These are phyloP conservation scores for Aureobasidium melanogenum DNA, from an alignment of 2,329 filamentous ascomycete species.

Conservation along the genomic window DNA sequence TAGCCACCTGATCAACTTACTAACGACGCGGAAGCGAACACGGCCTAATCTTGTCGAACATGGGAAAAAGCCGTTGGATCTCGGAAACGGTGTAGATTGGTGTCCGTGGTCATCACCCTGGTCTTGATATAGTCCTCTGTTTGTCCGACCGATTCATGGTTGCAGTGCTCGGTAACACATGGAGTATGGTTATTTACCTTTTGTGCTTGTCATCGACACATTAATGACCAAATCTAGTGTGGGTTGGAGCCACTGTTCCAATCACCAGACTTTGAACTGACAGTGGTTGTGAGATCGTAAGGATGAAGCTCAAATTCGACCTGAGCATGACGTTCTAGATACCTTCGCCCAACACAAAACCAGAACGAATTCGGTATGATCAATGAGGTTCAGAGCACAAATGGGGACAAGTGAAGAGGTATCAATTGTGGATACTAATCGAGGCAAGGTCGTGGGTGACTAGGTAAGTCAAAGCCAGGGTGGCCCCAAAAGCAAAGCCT, in stretches of 20 bases:
- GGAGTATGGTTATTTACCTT: too few species aligned
- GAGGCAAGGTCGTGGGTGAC: background rate
- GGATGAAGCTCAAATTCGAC: too few species aligned
- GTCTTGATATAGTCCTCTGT: background rate
- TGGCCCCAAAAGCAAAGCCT: background rate
- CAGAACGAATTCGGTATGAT: background rate
- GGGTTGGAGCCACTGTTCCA: too few species aligned
- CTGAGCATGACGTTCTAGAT: too few species aligned
- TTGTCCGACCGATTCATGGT: background rate
- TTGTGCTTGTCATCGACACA: background rate
- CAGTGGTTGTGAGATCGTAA: too few species aligned
- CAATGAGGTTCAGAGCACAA: background rate
- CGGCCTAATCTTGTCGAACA: too few species aligned
- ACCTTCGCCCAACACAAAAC: background rate
- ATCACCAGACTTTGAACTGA: too few species aligned
- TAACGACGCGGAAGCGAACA: too few species aligned
- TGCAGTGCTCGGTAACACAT: too few species aligned
- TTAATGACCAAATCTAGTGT: background rate
- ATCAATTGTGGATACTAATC: background rate
- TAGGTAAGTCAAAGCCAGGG: background rate
- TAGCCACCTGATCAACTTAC: too few species aligned
- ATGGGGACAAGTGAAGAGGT: background rate
- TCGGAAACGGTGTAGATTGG: background rate
- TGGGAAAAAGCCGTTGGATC: background rate
- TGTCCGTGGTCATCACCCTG: background rate